Percentiles rank a stretch among this genome's conserved stretches.
phyloP scores from a whole-genome alignment of 345 rosid genomes.

The Salix purpurea region DNA sequence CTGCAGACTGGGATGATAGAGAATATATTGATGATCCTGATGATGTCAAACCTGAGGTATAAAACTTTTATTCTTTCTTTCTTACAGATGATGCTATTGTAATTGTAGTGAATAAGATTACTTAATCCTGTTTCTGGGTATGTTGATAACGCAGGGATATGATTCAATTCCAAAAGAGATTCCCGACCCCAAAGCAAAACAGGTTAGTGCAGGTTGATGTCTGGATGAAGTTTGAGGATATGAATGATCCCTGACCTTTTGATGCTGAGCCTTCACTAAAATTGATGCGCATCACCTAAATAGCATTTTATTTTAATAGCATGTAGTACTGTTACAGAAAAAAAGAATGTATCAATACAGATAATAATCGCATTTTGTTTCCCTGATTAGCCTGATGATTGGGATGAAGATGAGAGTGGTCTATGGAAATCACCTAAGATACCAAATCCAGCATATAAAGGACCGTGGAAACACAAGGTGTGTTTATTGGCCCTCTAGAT shows the following conservation, averaged over 20 bases:
- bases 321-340: background rate
- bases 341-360: background rate
- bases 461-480: conserved; percentile 45
- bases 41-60: conserved; percentile 77
- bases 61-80: conserved; percentile 4
- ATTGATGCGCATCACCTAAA: background rate
- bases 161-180: conserved; percentile 41
- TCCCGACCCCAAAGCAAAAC: conserved; percentile 38
- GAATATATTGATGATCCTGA: conserved; percentile 84
- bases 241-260: background rate
- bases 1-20: conserved; percentile 86
- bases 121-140: background rate
- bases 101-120: conserved; percentile 1
- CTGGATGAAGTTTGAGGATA: no score
- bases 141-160: conserved; percentile 32
- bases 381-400: conserved; percentile 33
- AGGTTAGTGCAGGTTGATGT: conserved; percentile 20
- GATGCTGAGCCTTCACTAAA: background rate
- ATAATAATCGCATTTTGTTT: conserved; percentile 1
- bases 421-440: conserved; percentile 40
- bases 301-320: background rate
- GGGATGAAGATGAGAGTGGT: conserved; percentile 50
- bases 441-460: conserved; percentile 47
- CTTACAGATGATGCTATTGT: background rate
- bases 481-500: background rate